phyloP scores from a whole-genome alignment of 768 basidiomycete genomes.

The Hypsizygus marmoreus region DNA sequence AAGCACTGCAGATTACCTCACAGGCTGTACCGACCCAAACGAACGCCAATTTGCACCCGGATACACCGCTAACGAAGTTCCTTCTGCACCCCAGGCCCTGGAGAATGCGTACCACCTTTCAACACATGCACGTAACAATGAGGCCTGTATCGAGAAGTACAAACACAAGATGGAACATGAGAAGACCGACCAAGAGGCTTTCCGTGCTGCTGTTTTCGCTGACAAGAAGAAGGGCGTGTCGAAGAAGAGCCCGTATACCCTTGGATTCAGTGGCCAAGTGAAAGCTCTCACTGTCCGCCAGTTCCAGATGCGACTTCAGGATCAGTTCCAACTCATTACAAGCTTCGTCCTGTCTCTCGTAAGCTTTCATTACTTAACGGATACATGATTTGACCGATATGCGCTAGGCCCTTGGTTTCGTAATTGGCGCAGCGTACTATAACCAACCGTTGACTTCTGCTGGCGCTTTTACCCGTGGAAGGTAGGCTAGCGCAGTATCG shows the following conservation, averaged over 20 bases:
- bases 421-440: slow-evolving; percentile 76
- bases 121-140: slow-evolving; percentile 41
- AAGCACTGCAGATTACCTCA: slow-evolving; percentile 84
- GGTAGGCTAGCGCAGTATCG: slow-evolving; percentile 32
- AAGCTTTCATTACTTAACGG: slow-evolving; percentile 25
- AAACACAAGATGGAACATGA: slow-evolving; percentile 58
- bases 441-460: slow-evolving; percentile 70
- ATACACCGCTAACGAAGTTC: slow-evolving; percentile 56
- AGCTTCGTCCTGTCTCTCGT: slow-evolving; percentile 65
- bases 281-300: slow-evolving; percentile 69
- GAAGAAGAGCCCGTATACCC: slow-evolving; percentile 79
- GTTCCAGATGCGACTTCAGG: slow-evolving; percentile 73
- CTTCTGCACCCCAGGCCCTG: slow-evolving; percentile 66
- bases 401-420: slow-evolving; percentile 57
- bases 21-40: slow-evolving; percentile 81
- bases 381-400: no score
- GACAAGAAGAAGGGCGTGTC: slow-evolving; percentile 82
- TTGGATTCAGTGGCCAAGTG: slow-evolving; percentile 77
- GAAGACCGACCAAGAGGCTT: slow-evolving; percentile 69
- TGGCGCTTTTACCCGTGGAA: slow-evolving; percentile 87
- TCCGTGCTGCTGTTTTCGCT: slow-evolving; percentile 71
- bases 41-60: slow-evolving; percentile 80
- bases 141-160: slow-evolving; percentile 53
- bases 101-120: slow-evolving; percentile 64
- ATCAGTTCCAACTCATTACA: slow-evolving; percentile 75